Base-by-base conservation (phyloP, 345 rosid species). In the Toxicodendron radicans region DNA sequence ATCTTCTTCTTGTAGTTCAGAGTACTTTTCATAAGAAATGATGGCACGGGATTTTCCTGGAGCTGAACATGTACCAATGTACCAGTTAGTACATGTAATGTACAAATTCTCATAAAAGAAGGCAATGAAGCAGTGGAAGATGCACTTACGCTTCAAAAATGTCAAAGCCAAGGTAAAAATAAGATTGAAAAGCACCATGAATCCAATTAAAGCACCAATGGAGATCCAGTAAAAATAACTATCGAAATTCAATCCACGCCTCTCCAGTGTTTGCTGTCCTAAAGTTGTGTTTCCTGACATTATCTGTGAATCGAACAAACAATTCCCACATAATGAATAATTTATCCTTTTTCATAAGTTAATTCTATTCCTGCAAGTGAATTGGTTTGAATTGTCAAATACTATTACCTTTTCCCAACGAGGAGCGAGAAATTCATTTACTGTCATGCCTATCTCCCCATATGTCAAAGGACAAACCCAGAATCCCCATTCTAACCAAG, bases 401-500 rank as follows among this genome's bases (percentile, higher is more conserved):
- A 38, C 43, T 38, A 52, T 38, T 8, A 75, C 76, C 78, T 75
- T 46, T 78, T 77, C 73, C 97, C 94, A 89, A 27, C 90, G 90
- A 32, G 90, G 87, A 30, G 94, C 85, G 33, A 77, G 83, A 76
- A 91, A 87, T 59, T 91, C 92, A 54, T 89, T 91, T 16, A 84
- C 72, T 38, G 90, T 78, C 62, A 91, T 53, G 52, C 91, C 92
- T 64, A 89, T 89, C 69, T 85, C 85, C 17, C 85, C 94, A 70
- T 88, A 89, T 20, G 91, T 69, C 84, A 89, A 33, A 17, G 92
- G 92, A 69, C 89, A 86, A n/a, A 91, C 66, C 97, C 97, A 88
- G 72, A 89, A 88, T 7, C 85, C 94, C 97, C 94, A 91, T 56
- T 70, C 73, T 78, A 87, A 79, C 90, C 92, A 90, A 12, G 41